These are phyloP conservation scores for Nothopassalora personata DNA, from an alignment of 2,329 filamentous ascomycete species.

Conservation along the genomic window DNA sequence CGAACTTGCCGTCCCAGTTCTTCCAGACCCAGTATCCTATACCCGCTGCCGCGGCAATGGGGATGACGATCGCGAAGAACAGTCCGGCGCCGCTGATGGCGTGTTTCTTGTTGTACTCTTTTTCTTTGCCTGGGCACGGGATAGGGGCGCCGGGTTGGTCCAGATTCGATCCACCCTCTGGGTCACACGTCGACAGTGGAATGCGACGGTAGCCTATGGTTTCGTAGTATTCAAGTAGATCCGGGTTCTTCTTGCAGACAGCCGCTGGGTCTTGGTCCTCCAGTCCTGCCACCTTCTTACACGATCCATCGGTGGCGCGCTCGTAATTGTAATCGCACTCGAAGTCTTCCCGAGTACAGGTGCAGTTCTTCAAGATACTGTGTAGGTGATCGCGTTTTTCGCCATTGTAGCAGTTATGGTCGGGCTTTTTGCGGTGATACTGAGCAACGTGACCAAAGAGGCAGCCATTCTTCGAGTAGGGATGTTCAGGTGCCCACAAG, in stretches of 20 bases:
- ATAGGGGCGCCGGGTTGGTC: slow-evolving; percentile 60
- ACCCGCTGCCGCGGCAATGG: slow-evolving; percentile 63
- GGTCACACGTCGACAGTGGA: slow-evolving; percentile 74
- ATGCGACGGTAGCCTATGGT: slow-evolving; percentile 85
- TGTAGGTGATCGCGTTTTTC: slow-evolving; percentile 63
- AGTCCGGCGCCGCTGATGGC: slow-evolving; percentile 66
- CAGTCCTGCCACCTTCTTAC: slow-evolving; percentile 69
- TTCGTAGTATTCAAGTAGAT: slow-evolving; percentile 72
- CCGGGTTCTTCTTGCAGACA: slow-evolving; percentile 59
- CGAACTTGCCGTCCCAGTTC: slow-evolving; percentile 85
- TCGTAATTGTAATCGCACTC: slow-evolving; percentile 98
- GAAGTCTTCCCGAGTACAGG: slow-evolving; percentile 77
- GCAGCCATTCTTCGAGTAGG: slow-evolving; percentile 70
- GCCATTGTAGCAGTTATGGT: slow-evolving; percentile 75
- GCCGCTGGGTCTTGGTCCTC: slow-evolving; percentile 55
- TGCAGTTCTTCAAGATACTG: slow-evolving; percentile 67
- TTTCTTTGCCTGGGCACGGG: slow-evolving; percentile 72
- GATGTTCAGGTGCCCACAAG: slow-evolving; percentile 82
- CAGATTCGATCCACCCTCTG: slow-evolving; percentile 61
- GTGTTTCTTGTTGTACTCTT: slow-evolving; percentile 71
- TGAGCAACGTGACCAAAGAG: slow-evolving; percentile 86
- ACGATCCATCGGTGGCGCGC: slow-evolving; percentile 69
- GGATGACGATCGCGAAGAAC: slow-evolving; percentile 79
- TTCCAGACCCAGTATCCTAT: slow-evolving; percentile 80
- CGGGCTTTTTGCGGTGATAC: slow-evolving; percentile 85